These are phyloP conservation scores for Bipolaris sorokiniana DNA, from an alignment of 2,329 filamentous ascomycete species.

Conservation along the genomic window DNA sequence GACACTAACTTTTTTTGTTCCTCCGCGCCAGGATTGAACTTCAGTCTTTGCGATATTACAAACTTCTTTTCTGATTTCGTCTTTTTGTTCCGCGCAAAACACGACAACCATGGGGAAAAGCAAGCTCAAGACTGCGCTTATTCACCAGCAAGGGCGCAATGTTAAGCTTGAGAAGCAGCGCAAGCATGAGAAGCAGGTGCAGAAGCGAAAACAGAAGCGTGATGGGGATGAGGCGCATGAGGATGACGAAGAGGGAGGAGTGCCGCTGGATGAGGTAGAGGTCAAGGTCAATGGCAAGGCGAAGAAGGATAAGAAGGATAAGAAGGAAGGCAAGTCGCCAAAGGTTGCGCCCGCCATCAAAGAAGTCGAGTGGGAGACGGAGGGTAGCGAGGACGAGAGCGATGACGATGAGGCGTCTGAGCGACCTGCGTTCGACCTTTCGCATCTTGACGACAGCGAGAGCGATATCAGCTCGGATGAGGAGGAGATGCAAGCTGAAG, in stretches of 20 bases:
- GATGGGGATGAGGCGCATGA: slow-evolving; percentile 11
- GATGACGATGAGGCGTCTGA: slow-evolving; percentile 41
- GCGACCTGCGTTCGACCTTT: slow-evolving; percentile 33
- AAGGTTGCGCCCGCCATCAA: slow-evolving; percentile 30
- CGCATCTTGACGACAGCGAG: slow-evolving; percentile 50
- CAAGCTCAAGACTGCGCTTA: slow-evolving; percentile 65
- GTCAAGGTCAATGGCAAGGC: slow-evolving; percentile 39
- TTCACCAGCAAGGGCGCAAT: slow-evolving; percentile 66
- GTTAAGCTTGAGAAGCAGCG: slow-evolving; percentile 73
- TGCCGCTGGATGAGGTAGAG: slow-evolving; percentile 37
- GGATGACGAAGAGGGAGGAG: slow-evolving; percentile 37
- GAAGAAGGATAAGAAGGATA: slow-evolving; percentile 42
- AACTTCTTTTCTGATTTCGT: background rate
- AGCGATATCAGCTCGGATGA: slow-evolving; percentile 49
- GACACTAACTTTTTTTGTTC: slow-evolving; percentile 8
- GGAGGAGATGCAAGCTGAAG: slow-evolving; percentile 35
- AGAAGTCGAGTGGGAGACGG: slow-evolving; percentile 43
- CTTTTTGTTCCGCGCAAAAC: background rate
- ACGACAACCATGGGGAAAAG: slow-evolving; percentile 51
- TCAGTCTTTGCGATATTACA: background rate
- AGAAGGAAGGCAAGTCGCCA: slow-evolving; percentile 36
- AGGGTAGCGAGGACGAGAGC: slow-evolving; percentile 42
- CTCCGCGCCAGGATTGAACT: background rate
- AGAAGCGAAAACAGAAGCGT: slow-evolving; percentile 17
- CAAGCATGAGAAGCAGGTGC: slow-evolving; percentile 20